phyloP scores from a whole-genome alignment of 202 grass and related monocot species.

The Schoenoplectus triqueter region DNA sequence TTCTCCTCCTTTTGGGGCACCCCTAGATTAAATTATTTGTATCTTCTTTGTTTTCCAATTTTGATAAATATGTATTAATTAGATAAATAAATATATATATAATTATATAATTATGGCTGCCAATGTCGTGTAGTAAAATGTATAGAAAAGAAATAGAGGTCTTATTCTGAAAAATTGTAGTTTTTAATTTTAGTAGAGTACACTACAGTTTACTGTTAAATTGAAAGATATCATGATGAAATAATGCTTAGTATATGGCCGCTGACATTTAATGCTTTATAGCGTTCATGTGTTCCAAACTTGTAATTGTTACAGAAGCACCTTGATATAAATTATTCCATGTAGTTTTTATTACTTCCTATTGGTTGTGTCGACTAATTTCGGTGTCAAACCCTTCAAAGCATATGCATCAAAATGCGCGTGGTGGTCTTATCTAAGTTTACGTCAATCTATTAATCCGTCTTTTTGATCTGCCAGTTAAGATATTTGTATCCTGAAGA shows the following conservation, averaged over 20 bases:
- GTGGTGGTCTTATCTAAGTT: neutral
- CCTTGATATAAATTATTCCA: neutral
- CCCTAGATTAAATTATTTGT: neutral
- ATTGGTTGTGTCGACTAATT: neutral
- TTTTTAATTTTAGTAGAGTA: neutral
- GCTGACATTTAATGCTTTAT: neutral
- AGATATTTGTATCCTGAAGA: neutral
- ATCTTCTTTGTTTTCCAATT: constrained; percentile 11
- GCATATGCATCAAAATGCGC: neutral
- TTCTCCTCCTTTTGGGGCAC: neutral
- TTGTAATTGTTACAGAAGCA: neutral
- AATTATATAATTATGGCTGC: neutral
- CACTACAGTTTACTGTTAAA: neutral
- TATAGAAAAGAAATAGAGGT: neutral
- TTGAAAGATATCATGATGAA: neutral
- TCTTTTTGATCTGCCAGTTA: neutral
- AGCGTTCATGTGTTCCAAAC: neutral
- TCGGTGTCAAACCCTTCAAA: neutral
- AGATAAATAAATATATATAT: constrained; percentile 12
- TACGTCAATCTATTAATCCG: neutral
- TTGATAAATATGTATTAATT: constrained; percentile 32
- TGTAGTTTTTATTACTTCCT: neutral
- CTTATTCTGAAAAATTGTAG: constrained; percentile 3
- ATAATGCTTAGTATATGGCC: neutral
- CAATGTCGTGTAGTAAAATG: neutral